Base-by-base conservation (phyloP, 129 eudicot species). In the Flaveria robusta region DNA sequence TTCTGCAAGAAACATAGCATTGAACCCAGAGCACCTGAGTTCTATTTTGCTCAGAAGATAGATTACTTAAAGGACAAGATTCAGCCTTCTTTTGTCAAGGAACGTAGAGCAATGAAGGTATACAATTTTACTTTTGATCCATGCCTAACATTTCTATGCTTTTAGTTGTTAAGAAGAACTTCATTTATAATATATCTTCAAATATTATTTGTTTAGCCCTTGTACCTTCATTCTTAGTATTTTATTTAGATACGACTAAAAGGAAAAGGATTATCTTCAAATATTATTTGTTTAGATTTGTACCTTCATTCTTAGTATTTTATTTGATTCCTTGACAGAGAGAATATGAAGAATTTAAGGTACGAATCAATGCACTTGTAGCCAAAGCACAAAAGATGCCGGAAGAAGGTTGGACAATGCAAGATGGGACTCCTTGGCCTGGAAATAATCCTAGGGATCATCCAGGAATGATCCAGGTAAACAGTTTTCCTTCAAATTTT, bases 21-120 rank as follows among this genome's bases (percentile, higher is more conserved):
- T 7, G 96, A 90, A 79, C 96, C 96, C 9, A 81, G 93, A 59
- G 96, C 96, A 24, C 96, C 96, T 6, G 96, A 88, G 74, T 90
- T 88, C 73, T 90, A 90, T 70, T 90, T 90, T 69, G 79, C 90
- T 16, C 91, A 84, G 62, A 90, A 90, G 79, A 77, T 88, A 51
- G 96, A 90, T 74, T 86, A 88, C 63, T 79, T 90, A 79, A 88
- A 77, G 60, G 86, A 90, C 89, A 88, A 82, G 74, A 78, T 90
- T 9, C 89, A 90, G 19, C 96, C 96, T 66, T 81, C 89, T 55
- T 90, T 90, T 81, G 90, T 89, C 59, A 89, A 80, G 75, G 96
- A 87, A 83, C 89, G 96, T 65, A 86, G 96, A 74, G 83, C 91
- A 26, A 90, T 90, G 93, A 90, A 90, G 91, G 96, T 90, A 51